Conservation (phyloP, 108 stramenopile species). For the Ochromonas danica region DNA sequence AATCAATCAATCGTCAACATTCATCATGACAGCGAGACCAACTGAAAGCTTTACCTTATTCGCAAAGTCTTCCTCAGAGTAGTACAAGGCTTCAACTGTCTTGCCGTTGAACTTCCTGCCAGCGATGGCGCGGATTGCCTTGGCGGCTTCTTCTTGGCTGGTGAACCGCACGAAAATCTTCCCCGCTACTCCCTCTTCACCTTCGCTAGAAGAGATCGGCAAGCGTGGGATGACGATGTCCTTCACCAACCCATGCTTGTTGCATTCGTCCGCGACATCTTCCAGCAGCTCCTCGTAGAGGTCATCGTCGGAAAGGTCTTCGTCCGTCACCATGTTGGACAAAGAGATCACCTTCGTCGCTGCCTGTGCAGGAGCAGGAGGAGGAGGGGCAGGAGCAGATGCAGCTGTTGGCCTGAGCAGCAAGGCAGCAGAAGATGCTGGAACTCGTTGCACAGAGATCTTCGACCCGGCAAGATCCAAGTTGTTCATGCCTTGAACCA, state of each 20-base stretch:
- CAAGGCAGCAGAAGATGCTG: constrained; percentile 31
- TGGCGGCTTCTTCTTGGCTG: not conserved
- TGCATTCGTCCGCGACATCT: constrained; percentile 35
- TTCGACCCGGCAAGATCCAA: constrained; percentile 31
- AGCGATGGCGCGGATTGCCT: not conserved
- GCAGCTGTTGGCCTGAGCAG: constrained; percentile 24
- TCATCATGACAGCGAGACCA: too few species aligned
- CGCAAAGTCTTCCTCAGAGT: not conserved
- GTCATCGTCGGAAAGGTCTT: constrained; percentile 79
- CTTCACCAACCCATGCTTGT: constrained; percentile 35
- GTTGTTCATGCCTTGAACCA: constrained; percentile 33
- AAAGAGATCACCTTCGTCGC: constrained; percentile 25
- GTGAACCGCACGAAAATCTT: constrained; percentile 24
- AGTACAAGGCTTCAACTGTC: not conserved
- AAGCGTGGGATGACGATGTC: not conserved
- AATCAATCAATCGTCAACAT: too few species aligned
- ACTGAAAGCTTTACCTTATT: not conserved
- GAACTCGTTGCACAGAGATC: constrained; percentile 24
- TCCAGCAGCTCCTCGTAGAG: constrained; percentile 70
- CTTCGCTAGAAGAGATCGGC: not conserved
- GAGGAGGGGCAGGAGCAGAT: not conserved
- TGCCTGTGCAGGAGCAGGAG: not conserved
- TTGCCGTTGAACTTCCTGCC: constrained; percentile 29
- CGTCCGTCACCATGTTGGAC: constrained; percentile 37
- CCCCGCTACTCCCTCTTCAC: not conserved